Conservation (phyloP, 306 rosid species). For the Acacia melanoxylon region DNA sequence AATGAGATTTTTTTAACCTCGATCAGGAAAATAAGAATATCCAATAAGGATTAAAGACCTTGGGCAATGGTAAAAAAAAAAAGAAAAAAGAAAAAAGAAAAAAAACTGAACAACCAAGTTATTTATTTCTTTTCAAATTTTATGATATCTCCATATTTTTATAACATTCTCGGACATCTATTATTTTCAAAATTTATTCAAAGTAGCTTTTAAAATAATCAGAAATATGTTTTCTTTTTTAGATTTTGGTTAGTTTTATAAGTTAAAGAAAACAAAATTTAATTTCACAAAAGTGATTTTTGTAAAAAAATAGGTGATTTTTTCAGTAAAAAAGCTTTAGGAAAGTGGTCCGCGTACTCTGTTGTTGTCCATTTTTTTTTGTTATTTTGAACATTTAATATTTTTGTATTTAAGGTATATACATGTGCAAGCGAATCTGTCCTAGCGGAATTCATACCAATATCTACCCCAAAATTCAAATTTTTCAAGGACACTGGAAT, state of each 20-base stretch:
- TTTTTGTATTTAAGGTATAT: conserved; percentile 61
- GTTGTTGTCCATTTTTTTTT: conserved; percentile 13
- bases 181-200: no score
- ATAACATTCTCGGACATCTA: no score
- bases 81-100: no score
- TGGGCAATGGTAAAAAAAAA: neutral
- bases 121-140: no score
- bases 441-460: conserved; percentile 59
- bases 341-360: neutral
- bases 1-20: no score
- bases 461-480: conserved; percentile 71
- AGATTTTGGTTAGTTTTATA: no score
- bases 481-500: conserved; percentile 39
- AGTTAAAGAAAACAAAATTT: no score
- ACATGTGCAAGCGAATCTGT: conserved; percentile 74
- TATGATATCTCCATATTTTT: no score
- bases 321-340: neutral
- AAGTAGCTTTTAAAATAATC: no score
- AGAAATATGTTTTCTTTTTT: no score
- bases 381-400: neutral
- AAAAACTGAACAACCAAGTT: neutral
- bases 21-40: neutral
- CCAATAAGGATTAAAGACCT: neutral
- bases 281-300: no score
- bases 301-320: no score